Percentiles rank a stretch among this genome's conserved stretches.
phyloP scores from a whole-genome alignment of 2,329 filamentous ascomycete species.

The Stachybotrys echinatus region DNA sequence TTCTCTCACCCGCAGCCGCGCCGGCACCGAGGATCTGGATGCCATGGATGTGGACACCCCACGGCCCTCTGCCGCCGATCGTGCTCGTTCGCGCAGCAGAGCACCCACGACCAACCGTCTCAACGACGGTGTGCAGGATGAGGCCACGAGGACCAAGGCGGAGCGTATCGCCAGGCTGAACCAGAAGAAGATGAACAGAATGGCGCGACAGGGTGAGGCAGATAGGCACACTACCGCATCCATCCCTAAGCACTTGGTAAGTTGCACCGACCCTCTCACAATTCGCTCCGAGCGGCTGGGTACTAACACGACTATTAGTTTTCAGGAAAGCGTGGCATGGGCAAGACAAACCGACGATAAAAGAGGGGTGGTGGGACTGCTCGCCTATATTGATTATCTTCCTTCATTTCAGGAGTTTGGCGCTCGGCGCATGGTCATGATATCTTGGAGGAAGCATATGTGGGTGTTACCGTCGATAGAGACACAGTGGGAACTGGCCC shows the following conservation, averaged over 20 bases:
- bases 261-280: conserved; percentile 31
- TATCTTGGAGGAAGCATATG: neutral
- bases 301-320: conserved; percentile 42
- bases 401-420: neutral
- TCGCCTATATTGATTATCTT: conserved; percentile 6
- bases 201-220: conserved; percentile 93
- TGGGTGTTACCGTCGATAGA: neutral
- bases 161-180: conserved; percentile 82
- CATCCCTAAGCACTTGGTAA: conserved; percentile 85
- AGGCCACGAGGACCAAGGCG: conserved; percentile 65
- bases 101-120: conserved; percentile 58
- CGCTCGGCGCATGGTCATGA: neutral
- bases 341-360: conserved; percentile 75
- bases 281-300: neutral
- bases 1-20: conserved; percentile 57
- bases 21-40: conserved; percentile 59
- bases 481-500: too few species aligned
- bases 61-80: conserved; percentile 37
- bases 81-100: conserved; percentile 69
- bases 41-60: conserved; percentile 68
- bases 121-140: conserved; percentile 71
- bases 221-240: conserved; percentile 83
- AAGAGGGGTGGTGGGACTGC: conserved; percentile 8
- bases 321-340: conserved; percentile 87
- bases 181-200: conserved; percentile 98